Conservation (phyloP, 345 rosid genomes). For the Eucalyptus paniculata region DNA sequence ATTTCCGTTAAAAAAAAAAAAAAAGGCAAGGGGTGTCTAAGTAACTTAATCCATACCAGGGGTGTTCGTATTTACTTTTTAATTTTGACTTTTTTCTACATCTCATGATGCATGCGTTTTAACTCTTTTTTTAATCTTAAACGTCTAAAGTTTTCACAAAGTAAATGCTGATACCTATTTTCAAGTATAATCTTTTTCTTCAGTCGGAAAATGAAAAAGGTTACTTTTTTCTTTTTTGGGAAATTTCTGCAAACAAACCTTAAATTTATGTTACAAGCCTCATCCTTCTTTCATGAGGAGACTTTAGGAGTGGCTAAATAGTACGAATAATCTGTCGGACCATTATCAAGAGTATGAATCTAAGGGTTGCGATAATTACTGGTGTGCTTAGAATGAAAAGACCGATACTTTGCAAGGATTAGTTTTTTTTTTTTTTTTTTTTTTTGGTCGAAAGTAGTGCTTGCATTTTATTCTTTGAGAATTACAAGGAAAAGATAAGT, state of each 20-base stretch:
- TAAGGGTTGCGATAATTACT: neutral
- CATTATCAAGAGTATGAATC: neutral
- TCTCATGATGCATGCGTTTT: neutral
- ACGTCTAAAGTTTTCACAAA: neutral
- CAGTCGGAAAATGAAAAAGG: neutral
- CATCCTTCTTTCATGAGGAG: neutral
- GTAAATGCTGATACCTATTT: neutral
- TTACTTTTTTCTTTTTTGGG: fast-evolving
- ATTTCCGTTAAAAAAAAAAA: neutral
- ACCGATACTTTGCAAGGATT: neutral
- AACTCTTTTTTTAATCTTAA: neutral
- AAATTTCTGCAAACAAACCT: neutral
- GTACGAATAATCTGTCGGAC: neutral
- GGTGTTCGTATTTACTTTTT: neutral
- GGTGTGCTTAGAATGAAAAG: neutral
- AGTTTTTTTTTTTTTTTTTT: neutral
- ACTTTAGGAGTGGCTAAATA: neutral
- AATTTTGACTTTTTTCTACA: neutral
- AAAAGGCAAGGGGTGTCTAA: neutral
- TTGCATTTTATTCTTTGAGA: no score
- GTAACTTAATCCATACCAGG: neutral
- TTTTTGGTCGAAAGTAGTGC: no score
- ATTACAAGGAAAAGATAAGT: no score
- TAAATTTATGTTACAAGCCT: neutral
- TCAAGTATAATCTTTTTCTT: neutral